Conservation (phyloP, 805 yeast genomes). For the Saccharomycopsis fermentans region DNA sequence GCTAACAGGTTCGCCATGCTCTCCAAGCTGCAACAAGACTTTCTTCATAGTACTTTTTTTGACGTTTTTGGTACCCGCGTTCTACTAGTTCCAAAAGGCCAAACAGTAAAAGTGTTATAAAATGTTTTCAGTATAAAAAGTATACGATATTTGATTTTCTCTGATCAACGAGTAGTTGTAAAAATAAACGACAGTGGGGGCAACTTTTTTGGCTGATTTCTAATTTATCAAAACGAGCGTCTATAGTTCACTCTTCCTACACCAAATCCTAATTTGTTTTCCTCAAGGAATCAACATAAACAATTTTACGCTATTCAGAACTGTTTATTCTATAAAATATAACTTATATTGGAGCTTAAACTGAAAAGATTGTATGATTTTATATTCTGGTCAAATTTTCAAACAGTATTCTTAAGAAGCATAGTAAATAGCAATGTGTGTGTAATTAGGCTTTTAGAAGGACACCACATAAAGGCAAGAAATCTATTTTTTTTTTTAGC, state of each 20-base stretch:
- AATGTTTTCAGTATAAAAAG: neutral
- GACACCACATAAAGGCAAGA: neutral
- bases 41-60: constrained; percentile 5
- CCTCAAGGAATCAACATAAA: too few species aligned
- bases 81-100: too few species aligned
- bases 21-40: constrained; percentile 11
- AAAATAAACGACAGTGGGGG: neutral
- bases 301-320: too few species aligned
- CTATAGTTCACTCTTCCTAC: neutral
- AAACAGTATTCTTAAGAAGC: too few species aligned
- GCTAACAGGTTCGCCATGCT: constrained; percentile 14
- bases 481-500: neutral
- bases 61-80: neutral
- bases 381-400: too few species aligned
- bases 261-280: neutral
- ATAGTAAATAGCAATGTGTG: too few species aligned
- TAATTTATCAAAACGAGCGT: neutral
- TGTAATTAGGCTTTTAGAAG: neutral
- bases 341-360: too few species aligned
- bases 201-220: neutral
- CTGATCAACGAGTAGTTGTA: neutral
- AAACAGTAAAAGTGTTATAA: too few species aligned
- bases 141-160: too few species aligned
- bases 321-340: too few species aligned
- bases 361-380: too few species aligned